Evolutionary conservation across 2,329 filamentous ascomycete genomes (phyloP).

Genomic region (Colletotrichum tanaceti): DNA sequence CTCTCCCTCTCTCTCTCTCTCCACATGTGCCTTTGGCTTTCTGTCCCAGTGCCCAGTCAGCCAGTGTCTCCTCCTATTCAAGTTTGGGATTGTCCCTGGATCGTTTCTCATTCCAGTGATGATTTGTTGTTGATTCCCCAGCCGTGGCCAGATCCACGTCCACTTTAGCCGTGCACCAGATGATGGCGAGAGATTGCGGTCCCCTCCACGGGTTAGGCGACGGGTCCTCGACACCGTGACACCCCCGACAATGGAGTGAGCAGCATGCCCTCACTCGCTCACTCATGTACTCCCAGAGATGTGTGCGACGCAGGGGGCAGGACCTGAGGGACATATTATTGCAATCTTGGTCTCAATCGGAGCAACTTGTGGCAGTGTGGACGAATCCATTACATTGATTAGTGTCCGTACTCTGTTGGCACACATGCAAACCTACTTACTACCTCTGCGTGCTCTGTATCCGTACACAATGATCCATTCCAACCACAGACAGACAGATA

Average conservation of each 20-base stretch:
- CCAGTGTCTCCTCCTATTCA: not conserved
- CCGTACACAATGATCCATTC: constrained; percentile 7
- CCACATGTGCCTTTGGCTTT: not conserved
- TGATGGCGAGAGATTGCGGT: constrained; percentile 36
- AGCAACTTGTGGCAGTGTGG: not conserved
- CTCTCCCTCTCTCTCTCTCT: not conserved
- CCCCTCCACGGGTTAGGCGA: constrained; percentile 22
- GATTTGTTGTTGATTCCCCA: not conserved
- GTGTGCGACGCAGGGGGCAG: constrained; percentile 21
- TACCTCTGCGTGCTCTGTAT: too few relatives aligned
- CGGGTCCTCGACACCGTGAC: constrained; percentile 13
- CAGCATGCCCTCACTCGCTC: not conserved
- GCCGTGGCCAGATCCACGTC: not conserved
- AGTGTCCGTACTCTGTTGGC: too few relatives aligned
- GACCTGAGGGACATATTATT: not conserved
- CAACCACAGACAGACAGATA: not conserved
- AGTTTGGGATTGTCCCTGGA: not conserved
- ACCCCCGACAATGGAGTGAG: constrained; percentile 12
- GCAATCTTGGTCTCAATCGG: not conserved
- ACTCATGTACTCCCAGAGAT: constrained; percentile 12
- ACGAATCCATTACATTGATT: too few relatives aligned
- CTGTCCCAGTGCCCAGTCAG: not conserved
- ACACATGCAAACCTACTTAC: too few relatives aligned
- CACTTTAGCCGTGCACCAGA: constrained; percentile 20
- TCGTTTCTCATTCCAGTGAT: not conserved